Base-by-base conservation (phyloP, 2,329 filamentous ascomycete species). In the Neopestalotiopsis sp. region DNA sequence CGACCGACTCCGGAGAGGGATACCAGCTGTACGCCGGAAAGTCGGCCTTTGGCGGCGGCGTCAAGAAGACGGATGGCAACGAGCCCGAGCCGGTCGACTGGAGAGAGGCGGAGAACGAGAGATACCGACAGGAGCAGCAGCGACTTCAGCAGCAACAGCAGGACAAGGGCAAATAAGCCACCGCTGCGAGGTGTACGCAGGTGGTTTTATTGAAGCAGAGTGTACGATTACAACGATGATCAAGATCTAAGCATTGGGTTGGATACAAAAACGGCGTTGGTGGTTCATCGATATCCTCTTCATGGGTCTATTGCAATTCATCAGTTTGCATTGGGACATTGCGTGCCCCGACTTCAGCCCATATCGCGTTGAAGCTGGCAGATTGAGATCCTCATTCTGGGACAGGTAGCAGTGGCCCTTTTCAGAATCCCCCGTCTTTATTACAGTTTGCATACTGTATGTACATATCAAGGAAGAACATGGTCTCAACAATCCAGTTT, bases 1-100 rank as follows among this genome's bases (percentile, higher is more conserved):
- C 91, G 73, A 80, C 88, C 68, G 90, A 93, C 32, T 83, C 84
- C 12, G 85, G 84, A 71, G 82, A 84, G 67, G 87, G 88, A 4
- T 89, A 90, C 77, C 91, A 96, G 83, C 81, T 97, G 73, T 97
- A 97, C 80, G 93, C 91, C 17, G 94, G 94, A 40, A 90, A 89
- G 77, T 86, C 90, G 60, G 92, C 92, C 9, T 94, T 92, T 78
- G 83, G 84, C 12, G 87, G 89, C 69, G 81, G 83, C n/a, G 88
- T 89, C 71, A 89, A 88, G 80, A 85, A 88, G 80, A 91, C 90
- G 63, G 89, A 88, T 75, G 91, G 91, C 59, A 89, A 92, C 79
- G 91, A 92, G 77, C 85, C 86, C 67, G 84, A 84, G 67, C 84
- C 86, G 42, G 80, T 80, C 72, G 89, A 91, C 77, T 91, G 89